These are phyloP conservation scores for Paraleonurus japonicus DNA, from an alignment of 257 asterid genomes.

Conservation along the genomic window DNA sequence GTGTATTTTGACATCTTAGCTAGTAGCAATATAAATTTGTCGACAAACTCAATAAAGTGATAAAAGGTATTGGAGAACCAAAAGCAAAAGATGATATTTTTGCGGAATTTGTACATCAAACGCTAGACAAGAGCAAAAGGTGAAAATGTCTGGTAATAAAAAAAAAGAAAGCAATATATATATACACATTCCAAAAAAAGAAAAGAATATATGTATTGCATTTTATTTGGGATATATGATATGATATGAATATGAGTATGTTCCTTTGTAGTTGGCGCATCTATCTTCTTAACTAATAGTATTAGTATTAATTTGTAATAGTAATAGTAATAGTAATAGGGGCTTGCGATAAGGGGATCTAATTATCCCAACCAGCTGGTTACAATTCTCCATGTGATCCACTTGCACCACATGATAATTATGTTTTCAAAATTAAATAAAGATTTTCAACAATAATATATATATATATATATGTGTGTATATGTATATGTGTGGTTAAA, in stretches of 20 bases:
- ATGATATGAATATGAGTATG: too few relatives aligned
- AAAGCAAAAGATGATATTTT: background rate
- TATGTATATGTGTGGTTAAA: too few relatives aligned
- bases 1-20: background rate
- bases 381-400: conserved; percentile 37
- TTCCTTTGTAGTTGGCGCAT: conserved; percentile 33
- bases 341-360: conserved; percentile 48
- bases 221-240: conserved; percentile 29
- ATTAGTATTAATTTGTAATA: too few relatives aligned
- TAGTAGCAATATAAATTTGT: too few relatives aligned
- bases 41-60: background rate
- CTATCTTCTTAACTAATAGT: conserved; percentile 44
- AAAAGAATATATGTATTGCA: conserved; percentile 12
- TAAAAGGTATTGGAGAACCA: background rate
- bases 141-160: background rate
- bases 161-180: background rate
- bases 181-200: conserved; percentile 17
- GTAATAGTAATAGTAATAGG: too few relatives aligned
- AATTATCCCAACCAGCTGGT: conserved; percentile 56
- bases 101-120: background rate
- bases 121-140: background rate
- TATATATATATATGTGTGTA: too few relatives aligned
- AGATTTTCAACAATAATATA: too few relatives aligned
- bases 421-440: too few relatives aligned
- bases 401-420: conserved; percentile 32